Evolutionary conservation across 345 rosid species (phyloP).

Genomic region (Eucalyptus marginata): DNA sequence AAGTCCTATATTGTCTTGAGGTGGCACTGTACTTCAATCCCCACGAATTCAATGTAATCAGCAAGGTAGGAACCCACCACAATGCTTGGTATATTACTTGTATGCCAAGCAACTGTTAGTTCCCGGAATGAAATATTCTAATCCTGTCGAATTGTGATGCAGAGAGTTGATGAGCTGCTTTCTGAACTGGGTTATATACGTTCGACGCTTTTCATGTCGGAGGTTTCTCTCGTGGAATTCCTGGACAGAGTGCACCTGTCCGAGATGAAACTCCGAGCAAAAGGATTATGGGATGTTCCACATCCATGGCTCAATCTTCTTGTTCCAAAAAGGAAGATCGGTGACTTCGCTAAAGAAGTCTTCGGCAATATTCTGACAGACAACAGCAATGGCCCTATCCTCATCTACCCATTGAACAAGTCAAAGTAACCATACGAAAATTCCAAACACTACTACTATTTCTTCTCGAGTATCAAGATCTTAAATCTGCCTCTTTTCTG

Average conservation of each 20-base stretch:
- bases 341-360: conserved; percentile 41
- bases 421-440: conserved; percentile 42
- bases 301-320: conserved; percentile 97
- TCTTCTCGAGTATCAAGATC: background rate
- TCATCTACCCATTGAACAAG: conserved; percentile 75
- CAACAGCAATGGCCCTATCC: conserved; percentile 77
- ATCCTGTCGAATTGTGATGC: background rate
- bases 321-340: conserved; percentile 54
- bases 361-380: conserved; percentile 55
- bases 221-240: conserved; percentile 68
- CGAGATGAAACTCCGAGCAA: conserved; percentile 53
- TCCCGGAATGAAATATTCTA: background rate
- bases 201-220: conserved; percentile 57
- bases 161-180: conserved; percentile 44
- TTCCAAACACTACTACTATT: background rate
- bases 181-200: conserved; percentile 56
- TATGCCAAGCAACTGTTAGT: background rate
- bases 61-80: conserved; percentile 33
- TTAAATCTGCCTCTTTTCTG: background rate
- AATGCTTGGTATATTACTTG: background rate
- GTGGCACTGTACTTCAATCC: conserved; percentile 63
- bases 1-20: conserved; percentile 76
- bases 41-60: conserved; percentile 20
- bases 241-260: conserved; percentile 78
- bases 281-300: conserved; percentile 89